Base-by-base conservation (phyloP, 495 filamentous ascomycete species). In the Acidiella bohemica region DNA sequence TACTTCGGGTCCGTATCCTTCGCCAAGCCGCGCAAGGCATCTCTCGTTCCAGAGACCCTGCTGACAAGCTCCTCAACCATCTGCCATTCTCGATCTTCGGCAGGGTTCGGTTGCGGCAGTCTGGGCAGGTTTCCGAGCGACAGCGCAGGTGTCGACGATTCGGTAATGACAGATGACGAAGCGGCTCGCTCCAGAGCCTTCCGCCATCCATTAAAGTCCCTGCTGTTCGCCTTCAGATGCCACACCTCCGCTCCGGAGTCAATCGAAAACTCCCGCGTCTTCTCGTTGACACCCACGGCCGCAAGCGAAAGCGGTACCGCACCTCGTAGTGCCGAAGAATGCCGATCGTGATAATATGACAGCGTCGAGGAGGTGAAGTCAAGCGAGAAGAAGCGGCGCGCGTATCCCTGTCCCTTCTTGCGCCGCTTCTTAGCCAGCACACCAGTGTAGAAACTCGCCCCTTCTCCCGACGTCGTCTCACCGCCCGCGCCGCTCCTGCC, bases 221-320 rank as follows among this genome's bases (percentile, higher is more conserved):
- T 77, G 6, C 74, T 70, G 47, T 80, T 88, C 17, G 88, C 85
- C 45, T 77, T 77, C n/a, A 97, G 67, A 65, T 95, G 90, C 90
- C 90, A 97, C 8, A 97, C 72, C 58, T 97, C 90, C 4, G 88
- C 86, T 0, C 90, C 90, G 0, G 92, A 96, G 53, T 97, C 90
- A 35, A 97, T 85, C 11, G 83, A 93, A 20, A 97, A 94, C 62
- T 96, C 86, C 35, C 85, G 72, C 30, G 80, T 71, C 52, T 77
- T 75, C 50, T 84, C 82, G 52, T 90, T 86, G 13, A 85, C 85
- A 2, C 84, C 80, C 21, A 96, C 80, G 2, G 84, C 90, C 13
- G 90, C 92, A 42, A 97, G 60, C 16, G 83, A 83, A 11, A 97
- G 70, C 4, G 90, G 90, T 41, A 96, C 92, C 17, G 92, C 83